A percentile compares a stretch with the other conserved stretches of the same genome.
phyloP scores from a whole-genome alignment of 495 filamentous ascomycete genomes.

The Podospora tetraspora region DNA sequence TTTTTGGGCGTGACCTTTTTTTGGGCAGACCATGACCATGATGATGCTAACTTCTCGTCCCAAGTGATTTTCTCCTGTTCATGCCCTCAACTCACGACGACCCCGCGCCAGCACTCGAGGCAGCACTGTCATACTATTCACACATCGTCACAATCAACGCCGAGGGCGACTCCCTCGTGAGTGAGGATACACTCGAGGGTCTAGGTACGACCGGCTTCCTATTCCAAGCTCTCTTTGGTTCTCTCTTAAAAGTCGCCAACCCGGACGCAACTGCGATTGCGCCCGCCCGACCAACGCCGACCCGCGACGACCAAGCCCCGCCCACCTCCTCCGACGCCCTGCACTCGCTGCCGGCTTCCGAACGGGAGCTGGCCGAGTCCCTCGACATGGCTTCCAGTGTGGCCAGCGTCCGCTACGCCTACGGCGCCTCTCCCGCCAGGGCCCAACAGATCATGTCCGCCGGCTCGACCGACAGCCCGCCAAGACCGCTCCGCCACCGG shows the following conservation, averaged over 20 bases:
- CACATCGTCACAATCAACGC: slow-evolving; percentile 84
- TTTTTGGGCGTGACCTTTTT: no score
- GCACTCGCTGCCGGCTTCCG: background rate
- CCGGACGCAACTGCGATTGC: slow-evolving; percentile 17
- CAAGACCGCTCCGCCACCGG: slow-evolving; percentile 16
- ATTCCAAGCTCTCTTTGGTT: slow-evolving; percentile 62
- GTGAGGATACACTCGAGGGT: slow-evolving; percentile 80
- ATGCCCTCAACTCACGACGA: slow-evolving; percentile 58
- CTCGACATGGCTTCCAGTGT: slow-evolving; percentile 17
- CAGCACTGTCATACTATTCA: slow-evolving; percentile 87
- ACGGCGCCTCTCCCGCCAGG: slow-evolving; percentile 11
- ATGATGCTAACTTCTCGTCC: slow-evolving; percentile 8
- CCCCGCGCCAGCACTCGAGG: slow-evolving; percentile 68
- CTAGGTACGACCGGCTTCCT: slow-evolving; percentile 89
- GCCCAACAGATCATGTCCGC: slow-evolving; percentile 14
- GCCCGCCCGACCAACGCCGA: slow-evolving; percentile 10
- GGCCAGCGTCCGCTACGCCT: slow-evolving; percentile 11
- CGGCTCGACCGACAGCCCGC: slow-evolving; percentile 9
- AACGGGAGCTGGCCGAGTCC: slow-evolving; percentile 8
- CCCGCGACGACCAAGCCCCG: slow-evolving; percentile 9
- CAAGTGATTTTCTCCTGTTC: slow-evolving; percentile 90
- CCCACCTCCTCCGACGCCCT: slow-evolving; percentile 1
- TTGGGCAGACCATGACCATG: background rate
- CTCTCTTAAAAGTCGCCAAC: slow-evolving; percentile 54
- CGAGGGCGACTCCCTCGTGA: slow-evolving; percentile 90